Conservation (phyloP, 1,284 basidiomycete genomes). For the Naganishia sp. region DNA sequence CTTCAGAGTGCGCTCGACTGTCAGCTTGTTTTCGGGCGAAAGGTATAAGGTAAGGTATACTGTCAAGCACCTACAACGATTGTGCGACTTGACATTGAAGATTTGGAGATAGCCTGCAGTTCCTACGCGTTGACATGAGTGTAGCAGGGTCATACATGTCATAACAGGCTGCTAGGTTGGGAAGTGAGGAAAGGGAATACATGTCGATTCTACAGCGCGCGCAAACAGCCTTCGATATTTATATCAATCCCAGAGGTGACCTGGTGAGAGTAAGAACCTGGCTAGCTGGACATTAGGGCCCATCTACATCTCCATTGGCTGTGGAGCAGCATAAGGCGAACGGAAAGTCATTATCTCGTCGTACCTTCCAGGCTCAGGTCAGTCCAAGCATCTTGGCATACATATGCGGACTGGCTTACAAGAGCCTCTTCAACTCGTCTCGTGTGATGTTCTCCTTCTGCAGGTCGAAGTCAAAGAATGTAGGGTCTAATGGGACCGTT, state of each 20-base stretch:
- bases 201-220: no score
- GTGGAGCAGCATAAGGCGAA: slow-evolving; percentile 1
- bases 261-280: no score
- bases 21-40: not conserved
- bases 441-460: slow-evolving; percentile 91
- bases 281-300: not conserved
- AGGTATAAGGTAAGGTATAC: not conserved
- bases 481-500: slow-evolving; percentile 81
- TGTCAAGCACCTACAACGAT: no score
- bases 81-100: no score
- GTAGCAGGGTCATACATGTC: no score
- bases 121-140: no score
- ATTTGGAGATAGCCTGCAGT: no score
- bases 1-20: not conserved
- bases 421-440: slow-evolving; percentile 67
- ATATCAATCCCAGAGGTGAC: no score
- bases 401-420: slow-evolving; percentile 36
- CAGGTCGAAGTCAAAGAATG: slow-evolving; percentile 92
- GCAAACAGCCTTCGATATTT: no score
- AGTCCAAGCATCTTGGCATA: slow-evolving; percentile 3
- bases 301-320: slow-evolving; percentile 16
- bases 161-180: no score
- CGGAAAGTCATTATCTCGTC: slow-evolving; percentile 77
- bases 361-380: slow-evolving; percentile 48
- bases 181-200: no score